Percentiles rank a stretch among this genome's conserved stretches.
These are phyloP conservation scores for Neonectria faginata DNA, from an alignment of 2,329 filamentous ascomycete genomes.

Conservation along the genomic window DNA sequence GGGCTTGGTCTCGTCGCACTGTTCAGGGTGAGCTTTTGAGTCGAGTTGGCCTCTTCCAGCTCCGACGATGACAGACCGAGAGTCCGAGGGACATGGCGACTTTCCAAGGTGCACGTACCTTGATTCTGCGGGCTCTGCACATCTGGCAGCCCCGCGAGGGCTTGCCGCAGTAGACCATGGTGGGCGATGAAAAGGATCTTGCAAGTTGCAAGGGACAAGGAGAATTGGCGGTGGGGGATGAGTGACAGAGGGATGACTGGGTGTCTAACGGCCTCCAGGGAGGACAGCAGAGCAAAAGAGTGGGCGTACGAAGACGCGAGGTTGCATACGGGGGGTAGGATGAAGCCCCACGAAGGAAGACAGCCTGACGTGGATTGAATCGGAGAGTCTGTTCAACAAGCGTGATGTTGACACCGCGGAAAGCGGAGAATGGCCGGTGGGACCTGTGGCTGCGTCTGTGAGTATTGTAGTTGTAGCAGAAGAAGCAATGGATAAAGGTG, in stretches of 20 bases:
- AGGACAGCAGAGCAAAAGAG: slow-evolving; percentile 38
- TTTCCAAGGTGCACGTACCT: slow-evolving; percentile 61
- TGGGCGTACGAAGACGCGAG: slow-evolving; percentile 45
- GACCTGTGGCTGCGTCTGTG: not conserved
- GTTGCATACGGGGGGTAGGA: slow-evolving; percentile 41
- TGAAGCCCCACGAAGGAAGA: slow-evolving; percentile 28
- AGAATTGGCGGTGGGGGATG: slow-evolving; percentile 16
- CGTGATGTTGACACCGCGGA: slow-evolving; percentile 15
- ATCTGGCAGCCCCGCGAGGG: slow-evolving; percentile 78
- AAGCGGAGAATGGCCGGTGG: not conserved
- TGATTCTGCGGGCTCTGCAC: slow-evolving; percentile 79
- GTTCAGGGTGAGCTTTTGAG: slow-evolving; percentile 28
- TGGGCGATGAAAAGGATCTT: slow-evolving; percentile 33
- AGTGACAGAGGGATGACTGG: slow-evolving; percentile 26
- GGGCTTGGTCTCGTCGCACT: slow-evolving; percentile 77
- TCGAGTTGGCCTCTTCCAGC: slow-evolving; percentile 6
- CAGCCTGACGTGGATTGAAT: slow-evolving; percentile 30
- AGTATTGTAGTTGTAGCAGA: not conserved
- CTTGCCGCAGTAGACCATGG: slow-evolving; percentile 75
- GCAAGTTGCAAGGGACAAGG: slow-evolving; percentile 10
- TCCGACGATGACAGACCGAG: not conserved
- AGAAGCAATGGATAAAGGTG: not conserved
- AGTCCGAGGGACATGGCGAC: not conserved
- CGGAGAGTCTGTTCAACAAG: slow-evolving; percentile 16
- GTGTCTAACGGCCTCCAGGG: slow-evolving; percentile 38